Evolutionary conservation across 202 grass and related monocot species (phyloP).

Genomic region (Setaria italica): DNA sequence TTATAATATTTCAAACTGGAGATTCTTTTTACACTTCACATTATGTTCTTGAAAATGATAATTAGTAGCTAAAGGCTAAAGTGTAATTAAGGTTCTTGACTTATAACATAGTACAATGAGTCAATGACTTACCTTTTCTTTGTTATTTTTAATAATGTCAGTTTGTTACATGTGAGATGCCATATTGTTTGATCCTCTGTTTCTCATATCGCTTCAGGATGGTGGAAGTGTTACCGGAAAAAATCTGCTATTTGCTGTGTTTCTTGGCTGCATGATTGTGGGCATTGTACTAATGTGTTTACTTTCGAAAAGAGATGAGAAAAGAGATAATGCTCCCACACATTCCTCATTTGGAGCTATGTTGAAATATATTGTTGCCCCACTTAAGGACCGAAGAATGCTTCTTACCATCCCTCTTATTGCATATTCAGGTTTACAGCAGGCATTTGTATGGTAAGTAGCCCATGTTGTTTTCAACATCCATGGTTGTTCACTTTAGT

Average conservation of each 20-base stretch:
- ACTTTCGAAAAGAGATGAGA: slow-evolving; percentile 80
- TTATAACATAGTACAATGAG: background rate
- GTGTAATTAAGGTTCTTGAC: background rate
- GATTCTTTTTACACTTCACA: background rate
- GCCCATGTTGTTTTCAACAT: background rate
- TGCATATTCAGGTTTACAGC: slow-evolving; percentile 90
- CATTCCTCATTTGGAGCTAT: slow-evolving; percentile 64
- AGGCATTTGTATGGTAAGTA: slow-evolving; percentile 94
- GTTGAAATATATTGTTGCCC: slow-evolving; percentile 80
- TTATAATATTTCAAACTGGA: slow-evolving; percentile 4
- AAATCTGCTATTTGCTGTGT: slow-evolving; percentile 85
- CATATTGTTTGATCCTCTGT: slow-evolving; percentile 33
- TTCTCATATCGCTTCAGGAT: slow-evolving; percentile 60
- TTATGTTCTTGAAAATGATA: slow-evolving; percentile 1
- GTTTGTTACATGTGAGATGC: background rate
- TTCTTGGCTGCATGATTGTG: slow-evolving; percentile 89
- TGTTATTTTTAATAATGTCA: slow-evolving; percentile 1
- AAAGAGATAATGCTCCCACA: slow-evolving; percentile 45
- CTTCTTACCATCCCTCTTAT: slow-evolving; percentile 89
- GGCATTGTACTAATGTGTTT: slow-evolving; percentile 94
- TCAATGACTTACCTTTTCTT: background rate
- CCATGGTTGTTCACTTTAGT: slow-evolving; percentile 24
- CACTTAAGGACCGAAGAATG: slow-evolving; percentile 80
- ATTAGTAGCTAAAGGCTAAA: slow-evolving; percentile 4
- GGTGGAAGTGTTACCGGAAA: slow-evolving; percentile 70